Evolutionary conservation across 148 eudicot genomes (phyloP), one percentile per base, ranked within the genome.

Genomic region (Hydrangea macrophylla): DNA sequence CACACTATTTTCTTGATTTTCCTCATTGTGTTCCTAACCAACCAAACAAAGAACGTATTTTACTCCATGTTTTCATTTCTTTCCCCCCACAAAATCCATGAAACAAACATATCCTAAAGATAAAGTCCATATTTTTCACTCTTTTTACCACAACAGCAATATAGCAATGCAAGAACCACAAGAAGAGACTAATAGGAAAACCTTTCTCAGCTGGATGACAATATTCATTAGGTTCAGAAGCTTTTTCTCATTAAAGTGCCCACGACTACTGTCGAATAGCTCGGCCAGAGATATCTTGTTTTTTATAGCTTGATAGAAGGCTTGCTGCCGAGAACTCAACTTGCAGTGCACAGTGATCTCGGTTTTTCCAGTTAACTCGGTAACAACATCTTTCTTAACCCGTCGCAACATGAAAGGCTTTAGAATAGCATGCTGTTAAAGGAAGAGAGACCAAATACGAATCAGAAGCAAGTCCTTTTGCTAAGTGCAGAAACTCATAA

Each of bases 201-300:
- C 98, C 98, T 94, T 94, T 53, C 98, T 85, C 75, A 94, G 78
- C 82, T 94, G 98, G 79, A 94, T 94, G 75, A 94, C 98, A 75
- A 94, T 94, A 70, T 94, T 94, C 98, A 94, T 90, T 79, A 94
- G 75, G 75, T 90, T 93, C 70, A 88, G 85, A 74, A 90, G 77
- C 76, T 86, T 88, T 71, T 88, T 94, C 74, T 94, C 98, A 77
- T 82, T 90, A 73, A 90, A 75, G 73, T 81, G 85, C 66, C 98
- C 96, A 76, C 95, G 96, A 67, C 74, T 85, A 79, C 95, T 85
- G 74, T 94, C 97, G 84, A 90, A 86, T 78, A 94, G 77, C 79
- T 86, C 98, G 58, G 96, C 85, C 68, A 94, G 92, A 56, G 97
- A 94, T 70, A 94, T 90, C 83, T 94, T 94, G 80, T 94, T 90